phyloP scores from a whole-genome alignment of 352 stramenopile genomes.

The Phytophthora idaei region DNA sequence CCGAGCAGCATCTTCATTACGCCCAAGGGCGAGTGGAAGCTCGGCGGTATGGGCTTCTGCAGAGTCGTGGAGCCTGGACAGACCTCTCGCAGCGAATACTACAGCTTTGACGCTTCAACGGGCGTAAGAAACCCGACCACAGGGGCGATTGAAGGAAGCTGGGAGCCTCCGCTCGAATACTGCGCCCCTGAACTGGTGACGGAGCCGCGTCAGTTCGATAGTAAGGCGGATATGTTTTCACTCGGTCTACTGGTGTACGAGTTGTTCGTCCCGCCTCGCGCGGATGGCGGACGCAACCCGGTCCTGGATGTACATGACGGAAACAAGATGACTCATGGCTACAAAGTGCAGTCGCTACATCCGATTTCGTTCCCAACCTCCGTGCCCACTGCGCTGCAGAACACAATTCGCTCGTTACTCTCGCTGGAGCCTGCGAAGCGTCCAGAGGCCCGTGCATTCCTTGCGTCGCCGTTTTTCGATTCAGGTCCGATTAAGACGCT shows the following conservation, averaged over 20 bases:
- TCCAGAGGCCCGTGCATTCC: slow-evolving; percentile 70
- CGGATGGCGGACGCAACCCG: slow-evolving; percentile 80
- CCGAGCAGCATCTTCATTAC: slow-evolving; percentile 92
- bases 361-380: slow-evolving; percentile 81
- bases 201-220: slow-evolving; percentile 81
- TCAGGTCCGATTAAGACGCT: slow-evolving; percentile 87
- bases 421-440: slow-evolving; percentile 67
- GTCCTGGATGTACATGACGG: slow-evolving; percentile 85
- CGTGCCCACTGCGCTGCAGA: slow-evolving; percentile 82
- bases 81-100: slow-evolving; percentile 87
- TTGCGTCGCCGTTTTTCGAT: slow-evolving; percentile 88
- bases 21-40: slow-evolving; percentile 91
- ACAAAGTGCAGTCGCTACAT: slow-evolving; percentile 90
- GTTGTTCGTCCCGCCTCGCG: slow-evolving; percentile 79
- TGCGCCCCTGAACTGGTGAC: slow-evolving; percentile 85
- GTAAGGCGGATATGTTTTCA: slow-evolving; percentile 87
- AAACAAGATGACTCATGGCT: slow-evolving; percentile 90
- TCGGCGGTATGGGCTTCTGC: slow-evolving; percentile 91
- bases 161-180: slow-evolving; percentile 87
- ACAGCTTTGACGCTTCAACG: slow-evolving; percentile 61
- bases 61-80: slow-evolving; percentile 82
- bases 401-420: slow-evolving; percentile 83
- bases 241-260: slow-evolving; percentile 87
- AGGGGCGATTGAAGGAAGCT: slow-evolving; percentile 64
- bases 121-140: slow-evolving; percentile 59